Base-by-base conservation (phyloP, 2,329 filamentous ascomycete genomes). In the Calonectria fujianensis region DNA sequence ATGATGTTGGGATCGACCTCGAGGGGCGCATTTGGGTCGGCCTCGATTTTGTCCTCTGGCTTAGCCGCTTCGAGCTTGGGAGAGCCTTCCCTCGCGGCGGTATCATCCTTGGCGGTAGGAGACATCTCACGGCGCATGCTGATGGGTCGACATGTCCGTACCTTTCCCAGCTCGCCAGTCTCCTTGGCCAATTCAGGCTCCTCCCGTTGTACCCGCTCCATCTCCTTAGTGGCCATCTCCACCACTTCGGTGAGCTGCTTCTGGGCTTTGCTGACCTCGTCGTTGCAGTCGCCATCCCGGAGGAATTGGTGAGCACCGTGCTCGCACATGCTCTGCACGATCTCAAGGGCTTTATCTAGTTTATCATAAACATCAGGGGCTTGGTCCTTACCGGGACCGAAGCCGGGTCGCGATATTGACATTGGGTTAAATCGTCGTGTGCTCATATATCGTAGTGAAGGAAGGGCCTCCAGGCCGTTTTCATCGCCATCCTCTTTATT, bases 241-340 rank as follows among this genome's bases (percentile, higher is more conserved):
- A 92, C 87, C 1, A 95, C 92, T 70, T 93, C 89, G 11, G 86
- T 85, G 54, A 97, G 90, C 20, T 92, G 91, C 72, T 89, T 87
- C 81, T 92, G 91, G 69, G 96, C 93, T 61, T 92, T 93, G 32
- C 89, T 88, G 50, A 98, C 90, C 83, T 98, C 95, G 24, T 91
- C 90, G n/a, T 88, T 90, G 84, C 96, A 98, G 81, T 97, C 94
- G 14, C 96, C 96, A 69, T 96, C 94, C 31, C 96, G 92, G n/a
- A 98, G 88, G 75, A 97, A 95, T 81, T 97, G 95, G 82, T 98
- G 96, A 0, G 96, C 96, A 3, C 94, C 96, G 69, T 93, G 93
- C 85, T 98, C 96, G 83, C 95, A 97, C 80, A 96, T 91, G 71
- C 90, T 90, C 83, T 98, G 95, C 7, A 95, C 94, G 76, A 91